Base-by-base conservation (phyloP, 345 rosid genomes). In the Garcia nutans region DNA sequence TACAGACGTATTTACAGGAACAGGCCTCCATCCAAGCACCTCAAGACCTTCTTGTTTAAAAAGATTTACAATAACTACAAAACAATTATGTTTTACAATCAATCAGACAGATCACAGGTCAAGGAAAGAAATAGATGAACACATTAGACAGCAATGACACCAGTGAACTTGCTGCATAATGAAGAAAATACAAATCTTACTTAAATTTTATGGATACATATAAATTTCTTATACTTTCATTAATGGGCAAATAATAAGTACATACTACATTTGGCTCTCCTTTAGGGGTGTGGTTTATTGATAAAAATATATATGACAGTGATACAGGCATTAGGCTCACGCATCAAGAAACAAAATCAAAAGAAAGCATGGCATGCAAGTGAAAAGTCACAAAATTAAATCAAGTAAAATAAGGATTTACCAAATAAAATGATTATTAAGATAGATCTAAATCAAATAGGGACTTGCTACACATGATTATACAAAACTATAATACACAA, bases 21-120 rank as follows among this genome's bases (percentile, higher is more conserved):
- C 99, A 79, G 93, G 73, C 79, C 99, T 88, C 99, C 99, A 96
- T 68, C 98, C 98, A 79, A 96, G 96, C 74, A 96, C 88, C 82
- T 93, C 93, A 68, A 96, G 89, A 61, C 98, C 99, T 85, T 96
- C 99, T 88, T 96, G 94, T 80, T 82, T 85, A 80, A 96, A 96
- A 79, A 80, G 88, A 81, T 82, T 89, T 84, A 84, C 85, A 84
- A 93, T 79, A 83, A 86, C 99, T 96, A 79, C 86, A 85, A 61
- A 74, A 28, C 61, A 82, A 79, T 52, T 12, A 73, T 44, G 65
- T 78, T 20, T 22, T n/a, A 28, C 22, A 61, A 74, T 86, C 73
- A 87, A 74, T 74, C 42, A 28, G 65, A 63, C 42, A 60, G 45
- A 65, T 47, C 31, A 16, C n/a, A 58, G n/a, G 73, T 37, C 41